phyloP scores from a whole-genome alignment of 2,329 filamentous ascomycete genomes.

The Diaporthe caulivora region DNA sequence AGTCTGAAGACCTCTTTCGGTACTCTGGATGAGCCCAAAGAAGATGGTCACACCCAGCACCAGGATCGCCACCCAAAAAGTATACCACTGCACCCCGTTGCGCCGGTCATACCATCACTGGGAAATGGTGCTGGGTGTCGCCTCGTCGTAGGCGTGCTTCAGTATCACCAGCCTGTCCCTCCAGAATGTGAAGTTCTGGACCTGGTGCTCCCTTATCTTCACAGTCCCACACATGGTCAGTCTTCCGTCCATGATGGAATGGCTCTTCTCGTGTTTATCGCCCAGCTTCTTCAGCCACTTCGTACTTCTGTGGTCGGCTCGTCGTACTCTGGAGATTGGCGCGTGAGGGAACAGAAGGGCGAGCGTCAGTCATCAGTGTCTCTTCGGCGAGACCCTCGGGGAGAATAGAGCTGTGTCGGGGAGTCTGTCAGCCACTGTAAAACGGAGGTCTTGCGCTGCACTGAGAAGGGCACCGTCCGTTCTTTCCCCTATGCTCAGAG shows the following conservation, averaged over 20 bases:
- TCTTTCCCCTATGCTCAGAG: background rate
- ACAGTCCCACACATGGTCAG: slow-evolving; percentile 48
- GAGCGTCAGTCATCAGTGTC: slow-evolving; percentile 52
- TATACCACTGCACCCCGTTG: slow-evolving; percentile 59
- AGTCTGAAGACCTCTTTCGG: slow-evolving; percentile 52
- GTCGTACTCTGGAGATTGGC: slow-evolving; percentile 37
- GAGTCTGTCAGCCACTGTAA: background rate
- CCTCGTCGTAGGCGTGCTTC: slow-evolving; percentile 56
- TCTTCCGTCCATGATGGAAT: slow-evolving; percentile 44
- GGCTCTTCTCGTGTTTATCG: background rate
- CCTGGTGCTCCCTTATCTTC: slow-evolving; percentile 47
- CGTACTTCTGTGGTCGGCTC: background rate
- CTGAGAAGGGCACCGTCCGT: background rate
- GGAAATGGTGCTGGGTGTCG: slow-evolving; percentile 48
- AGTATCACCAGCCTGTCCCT: slow-evolving; percentile 56
- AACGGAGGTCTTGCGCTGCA: background rate
- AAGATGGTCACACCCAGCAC: slow-evolving; percentile 53
- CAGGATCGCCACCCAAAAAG: slow-evolving; percentile 59
- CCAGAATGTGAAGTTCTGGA: slow-evolving; percentile 55
- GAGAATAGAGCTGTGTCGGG: slow-evolving; percentile 42
- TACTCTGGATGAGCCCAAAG: slow-evolving; percentile 55
- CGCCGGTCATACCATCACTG: slow-evolving; percentile 59
- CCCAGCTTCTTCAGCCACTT: slow-evolving; percentile 13
- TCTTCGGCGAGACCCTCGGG: slow-evolving; percentile 50
- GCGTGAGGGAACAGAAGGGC: slow-evolving; percentile 52